A percentile compares a stretch with the other conserved stretches of the same genome.
These are phyloP conservation scores for Houttuynia cordata DNA, from an alignment of 164 flowering plant species.

Conservation along the genomic window DNA sequence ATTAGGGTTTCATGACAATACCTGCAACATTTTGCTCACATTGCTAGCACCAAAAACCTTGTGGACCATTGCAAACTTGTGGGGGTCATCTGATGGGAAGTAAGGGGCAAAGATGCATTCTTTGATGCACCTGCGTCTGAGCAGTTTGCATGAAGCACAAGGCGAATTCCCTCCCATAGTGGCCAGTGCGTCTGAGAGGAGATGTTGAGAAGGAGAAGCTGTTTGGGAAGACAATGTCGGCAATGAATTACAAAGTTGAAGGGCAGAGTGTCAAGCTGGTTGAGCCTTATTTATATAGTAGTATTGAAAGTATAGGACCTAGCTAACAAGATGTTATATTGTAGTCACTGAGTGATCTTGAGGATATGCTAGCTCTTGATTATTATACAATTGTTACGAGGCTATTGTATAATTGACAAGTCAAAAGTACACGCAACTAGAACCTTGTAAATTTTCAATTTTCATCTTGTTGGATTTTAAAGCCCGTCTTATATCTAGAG, in stretches of 20 bases:
- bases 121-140: slow-evolving; percentile 30
- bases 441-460: too few species aligned
- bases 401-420: neutral
- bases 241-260: neutral
- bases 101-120: slow-evolving; percentile 35
- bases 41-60: slow-evolving; percentile 54
- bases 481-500: too few species aligned
- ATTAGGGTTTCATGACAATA: neutral
- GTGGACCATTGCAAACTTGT: slow-evolving; percentile 34
- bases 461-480: too few species aligned
- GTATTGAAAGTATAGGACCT: neutral
- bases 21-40: slow-evolving; percentile 40
- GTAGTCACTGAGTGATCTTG: too few species aligned
- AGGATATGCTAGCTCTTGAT: too few species aligned
- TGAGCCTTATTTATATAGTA: neutral
- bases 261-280: neutral
- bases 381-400: too few species aligned
- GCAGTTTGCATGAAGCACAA: slow-evolving; percentile 39
- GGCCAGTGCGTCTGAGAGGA: neutral
- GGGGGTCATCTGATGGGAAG: slow-evolving; percentile 25
- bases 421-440: too few species aligned
- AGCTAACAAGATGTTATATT: too few species aligned
- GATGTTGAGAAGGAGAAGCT: neutral
- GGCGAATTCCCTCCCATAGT: slow-evolving; percentile 16
- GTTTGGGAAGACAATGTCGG: neutral